Evolutionary conservation across 495 filamentous ascomycete genomes (phyloP), one percentile per base, ranked within the genome.

Genomic region (Lepraria neglecta): DNA sequence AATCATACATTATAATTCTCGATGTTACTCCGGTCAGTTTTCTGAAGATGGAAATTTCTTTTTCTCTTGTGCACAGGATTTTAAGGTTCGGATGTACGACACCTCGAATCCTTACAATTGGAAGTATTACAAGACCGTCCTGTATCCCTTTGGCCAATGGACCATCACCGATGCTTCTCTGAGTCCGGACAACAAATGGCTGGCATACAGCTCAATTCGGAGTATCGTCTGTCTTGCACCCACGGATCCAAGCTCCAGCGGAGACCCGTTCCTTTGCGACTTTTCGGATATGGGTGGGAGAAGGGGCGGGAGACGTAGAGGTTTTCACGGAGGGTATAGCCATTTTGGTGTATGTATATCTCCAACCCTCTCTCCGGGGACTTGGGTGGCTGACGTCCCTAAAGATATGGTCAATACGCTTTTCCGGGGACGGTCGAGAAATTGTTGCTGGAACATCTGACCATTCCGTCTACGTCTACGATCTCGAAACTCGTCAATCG

Each of bases 21-120:
- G 88, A 52, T 91, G 92, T 58, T 97, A 96, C 70, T 96, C 91
- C 15, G 94, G 94, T 6, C 94, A 98, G 71, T 98, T 97, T 70
- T 95, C 90, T 0, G 87, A 92, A 58, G 94, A 98, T 66, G 94
- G 94, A 6, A 96, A 96, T 75, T 97, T 97, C 75, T 98, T 96
- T 73, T 98, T 96, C 71, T 87, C 86, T n/a, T 92, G 88, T 66
- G 86, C 85, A 27, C 92, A 97, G 71, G 92, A 98, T 70, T 96
- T 94, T 73, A 84, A 82, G 59, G 90, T 98, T 15, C 87, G 92
- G 24, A 91, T 98, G 88, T 98, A 97, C 71, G 94, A 98, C 70
- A 97, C 94, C 0, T 95, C 90, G 2, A 96, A 97, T 61, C 94
- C 94, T 0, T 95, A 92, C 70, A 82, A 89, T 57, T 98, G 94